A percentile compares a stretch with the other conserved stretches of the same genome.
Conservation (phyloP, 2,329 filamentous ascomycete species). For the Cytospora piceae region DNA sequence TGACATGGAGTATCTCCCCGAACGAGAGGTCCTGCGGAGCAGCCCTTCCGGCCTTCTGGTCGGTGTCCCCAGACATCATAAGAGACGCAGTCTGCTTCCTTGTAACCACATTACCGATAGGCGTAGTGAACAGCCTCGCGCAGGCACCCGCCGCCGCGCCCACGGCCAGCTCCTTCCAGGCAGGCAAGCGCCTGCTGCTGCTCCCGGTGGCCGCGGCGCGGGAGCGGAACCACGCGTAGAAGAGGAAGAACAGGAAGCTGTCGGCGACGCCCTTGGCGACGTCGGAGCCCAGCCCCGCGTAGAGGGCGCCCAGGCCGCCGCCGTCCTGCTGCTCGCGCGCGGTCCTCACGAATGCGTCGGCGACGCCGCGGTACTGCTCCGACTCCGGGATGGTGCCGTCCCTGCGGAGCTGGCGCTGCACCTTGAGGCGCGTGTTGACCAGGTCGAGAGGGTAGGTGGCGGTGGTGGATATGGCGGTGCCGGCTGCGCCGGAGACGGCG, state of each 20-base stretch:
- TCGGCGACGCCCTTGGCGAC: constrained; percentile 71
- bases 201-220: constrained; percentile 42
- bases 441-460: constrained; percentile 81
- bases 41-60: constrained; percentile 36
- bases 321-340: constrained; percentile 62
- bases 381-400: constrained; percentile 33
- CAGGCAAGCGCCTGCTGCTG: constrained; percentile 53
- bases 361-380: constrained; percentile 63
- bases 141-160: constrained; percentile 76
- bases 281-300: constrained; percentile 65
- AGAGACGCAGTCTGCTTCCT: constrained; percentile 72
- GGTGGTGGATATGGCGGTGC: constrained; percentile 78
- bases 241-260: constrained; percentile 72
- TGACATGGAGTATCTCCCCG: constrained; percentile 63
- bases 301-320: constrained; percentile 67
- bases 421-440: constrained; percentile 80
- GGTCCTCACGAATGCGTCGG: constrained; percentile 70
- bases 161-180: constrained; percentile 73
- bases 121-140: constrained; percentile 76
- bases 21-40: constrained; percentile 42
- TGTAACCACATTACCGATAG: constrained; percentile 80
- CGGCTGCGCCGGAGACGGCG: constrained; percentile 77
- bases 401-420: constrained; percentile 64
- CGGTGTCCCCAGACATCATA: constrained; percentile 29
- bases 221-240: constrained; percentile 60